Percentiles rank a stretch among this genome's conserved stretches.
phyloP scores from a whole-genome alignment of 805 yeast species.

The Kluyveromyces siamensis region DNA sequence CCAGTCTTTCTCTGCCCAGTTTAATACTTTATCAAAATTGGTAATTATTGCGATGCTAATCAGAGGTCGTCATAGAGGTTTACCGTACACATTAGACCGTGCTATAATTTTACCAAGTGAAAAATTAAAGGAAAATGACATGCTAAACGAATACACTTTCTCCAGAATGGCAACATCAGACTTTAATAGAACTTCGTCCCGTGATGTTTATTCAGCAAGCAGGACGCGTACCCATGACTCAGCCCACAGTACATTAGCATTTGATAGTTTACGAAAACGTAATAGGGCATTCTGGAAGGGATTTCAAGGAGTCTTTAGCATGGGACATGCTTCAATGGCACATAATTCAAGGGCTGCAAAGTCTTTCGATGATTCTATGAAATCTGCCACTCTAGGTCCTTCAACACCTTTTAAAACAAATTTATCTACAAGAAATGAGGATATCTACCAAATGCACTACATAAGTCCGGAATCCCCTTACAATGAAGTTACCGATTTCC shows the following conservation, averaged over 20 bases:
- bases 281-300: background rate
- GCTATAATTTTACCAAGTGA: slow-evolving; percentile 82
- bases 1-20: slow-evolving; percentile 67
- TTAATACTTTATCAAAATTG: slow-evolving; percentile 65
- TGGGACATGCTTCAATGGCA: slow-evolving; percentile 1
- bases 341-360: background rate
- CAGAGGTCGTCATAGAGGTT: slow-evolving; percentile 93
- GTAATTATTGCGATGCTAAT: slow-evolving; percentile 84
- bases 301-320: background rate
- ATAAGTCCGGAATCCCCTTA: background rate
- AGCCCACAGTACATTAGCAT: background rate
- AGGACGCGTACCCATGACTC: background rate
- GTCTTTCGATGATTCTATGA: background rate
- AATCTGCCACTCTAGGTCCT: background rate
- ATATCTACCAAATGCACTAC: background rate
- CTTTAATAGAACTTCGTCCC: background rate
- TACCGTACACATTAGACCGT: slow-evolving; percentile 88
- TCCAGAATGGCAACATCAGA: slow-evolving; percentile 7
- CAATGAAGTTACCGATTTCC: background rate
- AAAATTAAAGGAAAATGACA: slow-evolving; percentile 52
- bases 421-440: background rate
- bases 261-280: background rate
- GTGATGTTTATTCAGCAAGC: background rate
- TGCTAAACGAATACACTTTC: slow-evolving; percentile 36
- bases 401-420: background rate